phyloP scores from a whole-genome alignment of 345 rosid species.

The Combretum micranthum region DNA sequence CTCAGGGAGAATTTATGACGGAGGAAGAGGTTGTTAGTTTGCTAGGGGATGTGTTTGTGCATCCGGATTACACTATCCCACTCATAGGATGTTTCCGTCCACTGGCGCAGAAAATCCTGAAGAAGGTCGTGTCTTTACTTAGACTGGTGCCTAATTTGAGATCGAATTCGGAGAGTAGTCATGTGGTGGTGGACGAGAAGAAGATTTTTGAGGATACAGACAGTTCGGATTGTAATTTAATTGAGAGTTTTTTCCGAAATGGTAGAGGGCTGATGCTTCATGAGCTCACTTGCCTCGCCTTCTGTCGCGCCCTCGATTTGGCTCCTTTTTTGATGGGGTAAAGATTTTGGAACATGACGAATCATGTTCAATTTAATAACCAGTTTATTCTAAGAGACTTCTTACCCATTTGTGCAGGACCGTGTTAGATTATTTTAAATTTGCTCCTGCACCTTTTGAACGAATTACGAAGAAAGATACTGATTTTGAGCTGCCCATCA shows the following conservation, averaged over 20 bases:
- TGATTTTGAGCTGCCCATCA: constrained; percentile 17
- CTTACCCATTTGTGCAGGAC: constrained; percentile 51
- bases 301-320: constrained; percentile 73
- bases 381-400: too few relatives aligned
- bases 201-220: constrained; percentile 12
- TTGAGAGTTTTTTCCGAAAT: constrained; percentile 43
- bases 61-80: constrained; percentile 59
- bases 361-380: too few relatives aligned
- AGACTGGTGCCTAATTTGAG: constrained; percentile 42
- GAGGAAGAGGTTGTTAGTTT: constrained; percentile 53
- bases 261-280: constrained; percentile 71
- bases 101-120: constrained; percentile 42
- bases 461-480: constrained; percentile 38
- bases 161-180: constrained; percentile 15
- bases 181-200: neutral
- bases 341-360: too few relatives aligned
- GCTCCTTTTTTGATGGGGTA: constrained; percentile 64
- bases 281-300: constrained; percentile 82
- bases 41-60: constrained; percentile 53
- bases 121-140: constrained; percentile 46
- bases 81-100: constrained; percentile 64
- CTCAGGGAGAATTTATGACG: constrained; percentile 38
- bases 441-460: constrained; percentile 75
- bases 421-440: constrained; percentile 53
- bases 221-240: constrained; percentile 29